Base-by-base conservation (phyloP, 2,329 filamentous ascomycete species). In the Gaeumannomyces tritici region DNA sequence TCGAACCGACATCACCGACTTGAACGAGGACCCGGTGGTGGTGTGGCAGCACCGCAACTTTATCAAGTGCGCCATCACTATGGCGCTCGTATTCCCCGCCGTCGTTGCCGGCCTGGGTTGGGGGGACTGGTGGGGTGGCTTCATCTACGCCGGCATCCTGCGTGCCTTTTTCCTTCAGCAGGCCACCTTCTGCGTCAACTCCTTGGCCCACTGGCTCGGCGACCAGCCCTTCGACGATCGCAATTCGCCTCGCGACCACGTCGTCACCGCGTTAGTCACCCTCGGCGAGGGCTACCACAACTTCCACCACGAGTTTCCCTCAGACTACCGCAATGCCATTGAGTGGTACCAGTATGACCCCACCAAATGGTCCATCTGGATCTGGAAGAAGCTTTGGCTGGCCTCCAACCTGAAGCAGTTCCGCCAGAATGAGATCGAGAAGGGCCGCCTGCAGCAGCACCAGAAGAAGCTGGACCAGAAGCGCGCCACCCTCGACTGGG, bases 241-340 rank as follows among this genome's bases (percentile, higher is more conserved):
- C 76, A 93, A 96, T 85, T 92, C 89, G 65, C 91, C 91, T 66
- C 88, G 91, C 74, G 91, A 96, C 71, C 90, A 96, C 77, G 83
- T 93, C 72, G 85, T 96, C 76, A 96, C 91, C 55, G 91, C 91
- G 57, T 78, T 96, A 24, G 87, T 91, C 69, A 96, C 91, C 56
- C 87, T 96, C 27, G 91, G 91, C 59, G 91, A 76, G 77, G 91
- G 91, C 35, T 96, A 96, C 80, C 91, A 96, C 83, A 96, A 96
- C 83, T 96, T 96, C 83, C 91, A 96, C 79, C 91, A 96, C 82
- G 91, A 96, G 76, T 96, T 96, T 78, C 91, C 91, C 62, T 93
- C 90, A 12, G 91, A 96, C 76, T 96, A 95, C 85, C 90, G 91
- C 73, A 96, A 96, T 73, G 91, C 90, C 65, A 93, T 95, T 69